Evolutionary conservation across 177 flowering plant genomes (phyloP).

Genomic region (Vitis hybrid): DNA sequence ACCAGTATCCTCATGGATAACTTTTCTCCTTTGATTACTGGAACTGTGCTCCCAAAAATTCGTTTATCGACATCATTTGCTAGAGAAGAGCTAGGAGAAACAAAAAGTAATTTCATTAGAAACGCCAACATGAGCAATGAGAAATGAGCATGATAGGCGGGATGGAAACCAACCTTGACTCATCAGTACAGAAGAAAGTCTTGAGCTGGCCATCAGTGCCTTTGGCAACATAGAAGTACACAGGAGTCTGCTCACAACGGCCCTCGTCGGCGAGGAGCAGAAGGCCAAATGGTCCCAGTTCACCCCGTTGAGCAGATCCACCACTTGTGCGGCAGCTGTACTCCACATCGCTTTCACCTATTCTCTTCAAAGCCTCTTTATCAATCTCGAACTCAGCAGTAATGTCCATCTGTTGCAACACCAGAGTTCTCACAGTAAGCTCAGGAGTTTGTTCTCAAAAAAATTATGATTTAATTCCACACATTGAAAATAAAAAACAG

Average conservation of each 20-base stretch:
- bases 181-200: constrained; percentile 70
- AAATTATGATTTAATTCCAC: not conserved
- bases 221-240: constrained; percentile 68
- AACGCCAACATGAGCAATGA: too few relatives aligned
- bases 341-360: constrained; percentile 26
- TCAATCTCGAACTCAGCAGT: constrained; percentile 58
- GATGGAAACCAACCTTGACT: constrained; percentile 36
- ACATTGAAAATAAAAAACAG: not conserved
- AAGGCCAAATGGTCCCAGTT: constrained; percentile 77
- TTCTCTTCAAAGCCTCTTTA: constrained; percentile 30
- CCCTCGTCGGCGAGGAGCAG: constrained; percentile 57
- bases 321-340: constrained; percentile 59
- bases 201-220: constrained; percentile 41
- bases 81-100: constrained; percentile 50
- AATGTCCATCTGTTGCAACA: constrained; percentile 53
- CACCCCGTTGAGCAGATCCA: constrained; percentile 57
- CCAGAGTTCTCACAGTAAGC: not conserved
- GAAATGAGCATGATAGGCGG: too few relatives aligned
- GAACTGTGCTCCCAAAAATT: constrained; percentile 56
- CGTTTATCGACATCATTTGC: constrained; percentile 59
- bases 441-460: not conserved
- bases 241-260: constrained; percentile 63
- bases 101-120: not conserved
- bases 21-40: constrained; percentile 66
- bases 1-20: constrained; percentile 63